Evolutionary conservation across 257 asterid genomes (phyloP).

Genomic region (Penstemon newberryi): DNA sequence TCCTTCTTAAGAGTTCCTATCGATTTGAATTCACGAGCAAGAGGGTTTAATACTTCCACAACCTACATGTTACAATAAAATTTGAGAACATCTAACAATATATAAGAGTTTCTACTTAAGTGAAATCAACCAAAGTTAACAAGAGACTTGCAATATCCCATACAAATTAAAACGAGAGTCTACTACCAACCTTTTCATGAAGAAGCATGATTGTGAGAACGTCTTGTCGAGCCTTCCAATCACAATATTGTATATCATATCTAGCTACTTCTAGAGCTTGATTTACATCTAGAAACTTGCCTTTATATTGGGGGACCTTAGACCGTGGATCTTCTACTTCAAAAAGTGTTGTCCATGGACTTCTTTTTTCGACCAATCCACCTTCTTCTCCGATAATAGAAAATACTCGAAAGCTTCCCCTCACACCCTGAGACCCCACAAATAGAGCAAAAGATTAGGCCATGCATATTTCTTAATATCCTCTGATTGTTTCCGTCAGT

Average conservation of each 20-base stretch:
- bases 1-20: constrained; percentile 87
- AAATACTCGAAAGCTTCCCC: constrained; percentile 69
- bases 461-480: neutral
- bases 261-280: constrained; percentile 91
- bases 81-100: neutral
- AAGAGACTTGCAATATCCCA: neutral
- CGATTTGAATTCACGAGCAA: constrained; percentile 94
- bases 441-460: neutral
- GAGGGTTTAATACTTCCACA: constrained; percentile 91
- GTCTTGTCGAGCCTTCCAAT: constrained; percentile 98
- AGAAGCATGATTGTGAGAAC: constrained; percentile 88
- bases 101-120: neutral
- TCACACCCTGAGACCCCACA: constrained; percentile 47
- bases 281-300: constrained; percentile 72
- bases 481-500: no score
- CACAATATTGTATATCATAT: constrained; percentile 83
- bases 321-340: constrained; percentile 93
- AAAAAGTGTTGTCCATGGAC: constrained; percentile 68
- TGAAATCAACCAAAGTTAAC: neutral
- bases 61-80: constrained; percentile 41
- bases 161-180: neutral
- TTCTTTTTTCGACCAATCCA: constrained; percentile 53
- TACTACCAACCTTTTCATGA: constrained; percentile 71
- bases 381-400: constrained; percentile 76
- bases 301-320: constrained; percentile 68